Percentiles rank a stretch among this genome's conserved stretches.
These are phyloP conservation scores for Fusarium sp. DNA, from an alignment of 2,329 filamentous ascomycete species.

Conservation along the genomic window DNA sequence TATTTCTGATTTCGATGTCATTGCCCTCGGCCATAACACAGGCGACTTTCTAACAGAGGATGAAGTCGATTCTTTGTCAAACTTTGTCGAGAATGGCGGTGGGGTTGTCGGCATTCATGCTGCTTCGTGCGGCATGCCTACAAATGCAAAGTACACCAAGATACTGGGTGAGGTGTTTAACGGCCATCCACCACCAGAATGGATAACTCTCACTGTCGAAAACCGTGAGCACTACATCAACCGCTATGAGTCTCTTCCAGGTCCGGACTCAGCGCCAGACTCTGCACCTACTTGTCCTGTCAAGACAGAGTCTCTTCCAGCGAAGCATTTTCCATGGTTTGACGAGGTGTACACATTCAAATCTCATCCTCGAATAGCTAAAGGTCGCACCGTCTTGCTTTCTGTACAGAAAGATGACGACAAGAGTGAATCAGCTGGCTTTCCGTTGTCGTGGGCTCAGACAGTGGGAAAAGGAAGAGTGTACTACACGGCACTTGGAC, in stretches of 20 bases:
- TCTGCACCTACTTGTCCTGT: neutral
- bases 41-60: neutral
- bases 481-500: constrained; percentile 30
- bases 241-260: fast-evolving
- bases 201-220: constrained; percentile 11
- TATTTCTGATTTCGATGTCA: constrained; percentile 1
- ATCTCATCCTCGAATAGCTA: neutral
- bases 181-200: constrained; percentile 23
- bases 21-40: constrained; percentile 25
- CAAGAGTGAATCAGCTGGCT: neutral
- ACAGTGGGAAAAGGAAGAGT: constrained; percentile 13
- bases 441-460: constrained; percentile 24
- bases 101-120: constrained; percentile 34
- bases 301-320: fast-evolving
- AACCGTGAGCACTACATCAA: constrained; percentile 5
- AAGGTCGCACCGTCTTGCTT: neutral
- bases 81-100: constrained; percentile 7
- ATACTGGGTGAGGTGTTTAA: constrained; percentile 24
- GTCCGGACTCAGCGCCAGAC: neutral
- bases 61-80: neutral
- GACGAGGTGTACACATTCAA: constrained; percentile 34
- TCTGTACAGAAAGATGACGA: neutral
- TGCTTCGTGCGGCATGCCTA: constrained; percentile 4
- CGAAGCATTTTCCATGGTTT: neutral
- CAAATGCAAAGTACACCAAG: neutral